A percentile compares a stretch with the other conserved stretches of the same genome.
phyloP scores from a whole-genome alignment of 768 basidiomycete genomes.

The Lactifluus volemus region DNA sequence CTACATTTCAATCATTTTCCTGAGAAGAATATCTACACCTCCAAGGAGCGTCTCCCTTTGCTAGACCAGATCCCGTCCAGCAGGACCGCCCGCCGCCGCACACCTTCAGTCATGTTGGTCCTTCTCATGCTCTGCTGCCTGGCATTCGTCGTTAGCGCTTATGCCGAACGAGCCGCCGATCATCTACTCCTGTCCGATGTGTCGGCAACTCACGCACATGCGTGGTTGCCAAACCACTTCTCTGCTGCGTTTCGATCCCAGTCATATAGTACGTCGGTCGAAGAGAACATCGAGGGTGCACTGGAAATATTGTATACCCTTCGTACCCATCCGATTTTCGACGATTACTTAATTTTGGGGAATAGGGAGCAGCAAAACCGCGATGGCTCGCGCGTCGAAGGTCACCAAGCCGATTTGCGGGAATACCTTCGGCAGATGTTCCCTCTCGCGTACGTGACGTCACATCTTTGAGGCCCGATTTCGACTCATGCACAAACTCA shows the following conservation, averaged over 20 bases:
- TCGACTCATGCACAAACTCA: background rate
- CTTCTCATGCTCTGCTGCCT: background rate
- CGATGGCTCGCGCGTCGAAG: background rate
- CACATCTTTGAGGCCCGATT: background rate
- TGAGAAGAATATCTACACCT: background rate
- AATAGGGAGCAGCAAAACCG: background rate
- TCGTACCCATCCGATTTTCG: background rate
- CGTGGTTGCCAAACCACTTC: background rate
- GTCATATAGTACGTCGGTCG: background rate
- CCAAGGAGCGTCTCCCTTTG: background rate
- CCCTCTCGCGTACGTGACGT: background rate
- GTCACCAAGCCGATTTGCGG: background rate
- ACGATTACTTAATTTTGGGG: background rate
- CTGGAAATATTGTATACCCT: background rate
- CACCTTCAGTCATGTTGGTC: background rate
- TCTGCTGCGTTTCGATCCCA: background rate
- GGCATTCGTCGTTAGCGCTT: slow-evolving; percentile 3
- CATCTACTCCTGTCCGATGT: background rate
- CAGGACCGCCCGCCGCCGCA: background rate
- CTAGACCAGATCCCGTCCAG: too few species aligned
- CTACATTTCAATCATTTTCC: background rate
- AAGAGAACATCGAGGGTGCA: background rate
- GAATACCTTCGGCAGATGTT: background rate
- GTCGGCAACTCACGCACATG: background rate
- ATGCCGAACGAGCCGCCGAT: background rate